Base-by-base conservation (phyloP, 164 flowering plant genomes). In the Sedum album region DNA sequence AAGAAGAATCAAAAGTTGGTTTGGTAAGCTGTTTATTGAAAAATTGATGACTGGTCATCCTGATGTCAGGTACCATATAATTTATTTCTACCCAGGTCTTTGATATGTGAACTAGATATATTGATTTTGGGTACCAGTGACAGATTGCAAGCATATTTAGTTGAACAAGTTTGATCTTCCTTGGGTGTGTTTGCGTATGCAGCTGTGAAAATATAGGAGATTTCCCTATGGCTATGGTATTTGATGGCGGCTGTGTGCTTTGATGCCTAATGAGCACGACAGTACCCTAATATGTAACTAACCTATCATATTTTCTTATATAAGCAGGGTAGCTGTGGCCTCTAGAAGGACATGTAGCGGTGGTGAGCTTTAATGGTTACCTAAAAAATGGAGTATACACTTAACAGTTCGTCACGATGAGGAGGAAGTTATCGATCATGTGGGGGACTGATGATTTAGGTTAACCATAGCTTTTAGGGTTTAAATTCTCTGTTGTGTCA, bases 11-110 rank as follows among this genome's bases (percentile, higher is more conserved):
- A 15, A 44, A 44, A 17, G 48, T 44, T 44, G 48, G 48, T 44
- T 44, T 13, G 48, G 48, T 44, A 44, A 44, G 11, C 48, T 14
- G 48, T 44, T 44, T 44, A 44, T 44, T 44, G 48, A 44, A 13
- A 44, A 13, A 44, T 39, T 39, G 42, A 17, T 44, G 48, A 11
- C 18, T 44, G 48, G 3, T 44, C 48, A 17, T n/a, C n/a, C n/a
- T 44, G 48, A 44, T 1, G 48, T 13, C 39, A 28, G n/a, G 70
- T 68, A 26, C 63, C 70, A n/a, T 62, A 68, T 44, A 35, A 7
- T 35, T 35, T 35, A 35, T 35, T 3, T 35, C 38, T 35, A 13
- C 17, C 20, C 15, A 44, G 48, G 48, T 15, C 48, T 44, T 18
- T 44, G 48, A 44, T 44, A n/a, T n/a, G n/a, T n/a, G 5, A 13